A percentile compares a stretch with the other conserved stretches of the same genome.
Evolutionary conservation across 1,284 basidiomycete species (phyloP).

Genomic region (Ceratorhiza oryzae-sativae): DNA sequence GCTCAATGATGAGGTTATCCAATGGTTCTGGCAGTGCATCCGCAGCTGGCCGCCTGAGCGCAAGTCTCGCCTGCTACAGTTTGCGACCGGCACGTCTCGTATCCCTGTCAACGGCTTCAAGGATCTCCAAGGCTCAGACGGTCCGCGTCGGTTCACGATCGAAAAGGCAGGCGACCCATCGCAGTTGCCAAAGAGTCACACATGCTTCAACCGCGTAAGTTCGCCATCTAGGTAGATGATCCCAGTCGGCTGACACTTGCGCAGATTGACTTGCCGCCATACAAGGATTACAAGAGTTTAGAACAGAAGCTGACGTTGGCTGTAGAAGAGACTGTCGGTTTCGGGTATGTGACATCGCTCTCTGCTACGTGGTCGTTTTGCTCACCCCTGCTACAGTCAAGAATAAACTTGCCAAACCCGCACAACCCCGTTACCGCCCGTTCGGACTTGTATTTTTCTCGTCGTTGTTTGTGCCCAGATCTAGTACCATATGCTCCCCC

Average conservation of each 20-base stretch:
- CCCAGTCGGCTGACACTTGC: not conserved
- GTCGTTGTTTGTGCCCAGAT: not conserved
- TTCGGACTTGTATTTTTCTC: slow-evolving; percentile 14
- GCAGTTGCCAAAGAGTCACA: slow-evolving; percentile 72
- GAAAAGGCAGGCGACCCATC: slow-evolving; percentile 94
- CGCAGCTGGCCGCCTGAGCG: slow-evolving; percentile 95
- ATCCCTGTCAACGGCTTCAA: slow-evolving; percentile 99
- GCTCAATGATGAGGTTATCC: slow-evolving; percentile 92
- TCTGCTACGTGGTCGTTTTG: not conserved
- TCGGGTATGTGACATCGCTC: slow-evolving; percentile 59
- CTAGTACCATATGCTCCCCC: slow-evolving; percentile 2
- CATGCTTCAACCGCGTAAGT: slow-evolving; percentile 75
- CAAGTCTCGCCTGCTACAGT: slow-evolving; percentile 93
- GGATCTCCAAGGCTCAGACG: slow-evolving; percentile 96
- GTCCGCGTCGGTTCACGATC: slow-evolving; percentile 92
- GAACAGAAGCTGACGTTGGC: slow-evolving; percentile 90
- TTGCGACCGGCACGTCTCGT: slow-evolving; percentile 96
- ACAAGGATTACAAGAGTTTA: slow-evolving; percentile 87
- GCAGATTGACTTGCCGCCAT: slow-evolving; percentile 84
- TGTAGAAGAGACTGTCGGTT: slow-evolving; percentile 70
- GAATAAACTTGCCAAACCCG: slow-evolving; percentile 34
- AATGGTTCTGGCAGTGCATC: slow-evolving; percentile 99
- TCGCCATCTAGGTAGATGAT: not conserved
- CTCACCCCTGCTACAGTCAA: slow-evolving; percentile 33
- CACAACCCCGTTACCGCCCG: slow-evolving; percentile 9